Percentiles rank a stretch among this genome's conserved stretches.
phyloP scores from a whole-genome alignment of 768 basidiomycete genomes.

The Mycena metata region DNA sequence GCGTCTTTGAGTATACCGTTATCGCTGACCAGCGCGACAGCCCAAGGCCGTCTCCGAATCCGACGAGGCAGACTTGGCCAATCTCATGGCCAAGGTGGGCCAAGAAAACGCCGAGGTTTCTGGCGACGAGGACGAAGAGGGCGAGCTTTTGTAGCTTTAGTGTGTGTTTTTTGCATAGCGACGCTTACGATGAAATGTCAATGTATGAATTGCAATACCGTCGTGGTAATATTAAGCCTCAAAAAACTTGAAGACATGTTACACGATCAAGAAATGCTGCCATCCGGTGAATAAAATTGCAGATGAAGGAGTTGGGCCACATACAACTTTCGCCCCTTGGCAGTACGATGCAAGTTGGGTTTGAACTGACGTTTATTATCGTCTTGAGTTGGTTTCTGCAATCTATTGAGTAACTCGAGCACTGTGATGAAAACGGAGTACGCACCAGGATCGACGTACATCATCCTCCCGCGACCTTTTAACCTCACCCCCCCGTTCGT shows the following conservation, averaged over 20 bases:
- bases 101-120: slow-evolving; percentile 97
- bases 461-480: slow-evolving; percentile 83
- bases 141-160: slow-evolving; percentile 38
- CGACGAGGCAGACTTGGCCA: slow-evolving; percentile 96
- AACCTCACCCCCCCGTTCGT: slow-evolving; percentile 67
- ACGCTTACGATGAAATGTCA: slow-evolving; percentile 22
- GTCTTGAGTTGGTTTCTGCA: slow-evolving; percentile 32
- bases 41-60: slow-evolving; percentile 98
- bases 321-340: too few relatives aligned
- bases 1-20: slow-evolving; percentile 4
- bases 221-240: too few relatives aligned
- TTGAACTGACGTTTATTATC: neutral
- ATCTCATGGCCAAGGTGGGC: slow-evolving; percentile 95
- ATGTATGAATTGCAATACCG: slow-evolving; percentile 28
- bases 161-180: neutral
- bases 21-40: slow-evolving; percentile 53
- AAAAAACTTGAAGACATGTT: too few relatives aligned
- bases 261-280: too few relatives aligned
- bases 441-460: slow-evolving; percentile 71
- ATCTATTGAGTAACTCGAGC: neutral
- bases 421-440: slow-evolving; percentile 21
- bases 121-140: slow-evolving; percentile 92
- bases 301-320: too few relatives aligned
- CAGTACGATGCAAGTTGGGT: neutral
- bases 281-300: too few relatives aligned